Evolutionary conservation across 306 rosid genomes (phyloP), one percentile per base, ranked within the genome.

Genomic region (Oemleria cerasiformis): DNA sequence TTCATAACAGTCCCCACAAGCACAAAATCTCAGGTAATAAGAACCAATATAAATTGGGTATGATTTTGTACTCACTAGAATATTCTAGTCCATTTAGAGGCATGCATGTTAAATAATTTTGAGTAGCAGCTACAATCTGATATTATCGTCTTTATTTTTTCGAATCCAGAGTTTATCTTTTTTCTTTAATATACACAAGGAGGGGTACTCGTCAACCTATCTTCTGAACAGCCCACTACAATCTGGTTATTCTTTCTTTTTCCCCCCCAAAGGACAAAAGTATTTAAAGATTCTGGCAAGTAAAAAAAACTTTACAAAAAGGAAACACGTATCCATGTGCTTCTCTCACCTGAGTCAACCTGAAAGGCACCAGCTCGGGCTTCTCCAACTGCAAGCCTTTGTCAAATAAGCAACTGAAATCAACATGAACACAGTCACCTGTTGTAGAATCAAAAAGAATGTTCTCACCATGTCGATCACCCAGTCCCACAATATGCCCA

Each of bases 381-480:
- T 91, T 94, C 86, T 94, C 97, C 87, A 91, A 80, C 84, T 84
- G 96, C 90, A 94, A 81, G 70, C 98, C 96, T 82, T 86, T 94
- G 84, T 94, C 98, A 84, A 94, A 94, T 73, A 94, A 80, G 85
- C 98, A 94, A 82, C 98, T 94, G 80, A 94, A 94, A 86, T 94
- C 98, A 76, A 94, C 98, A 40, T 94, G 96, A 80, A 94, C 96
- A 76, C 97, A 94, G 77, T 94, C 97, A 55, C 98, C 98, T 2
- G 86, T 86, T 68, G 97, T 89, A 76, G 98, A 94, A 82, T 94
- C 95, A 72, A 94, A 94, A 67, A 94, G 96, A 85, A 94, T 87
- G 67, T 94, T 94, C 86, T 94, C 98, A 79, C 95, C 98, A 9
- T 94, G 98, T 65, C 97, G 83, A 59, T 94, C 97, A 76, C 98